Percentiles rank a stretch among this genome's conserved stretches.
phyloP scores from a whole-genome alignment of 164 flowering plant species.

The Vitis vinifera region DNA sequence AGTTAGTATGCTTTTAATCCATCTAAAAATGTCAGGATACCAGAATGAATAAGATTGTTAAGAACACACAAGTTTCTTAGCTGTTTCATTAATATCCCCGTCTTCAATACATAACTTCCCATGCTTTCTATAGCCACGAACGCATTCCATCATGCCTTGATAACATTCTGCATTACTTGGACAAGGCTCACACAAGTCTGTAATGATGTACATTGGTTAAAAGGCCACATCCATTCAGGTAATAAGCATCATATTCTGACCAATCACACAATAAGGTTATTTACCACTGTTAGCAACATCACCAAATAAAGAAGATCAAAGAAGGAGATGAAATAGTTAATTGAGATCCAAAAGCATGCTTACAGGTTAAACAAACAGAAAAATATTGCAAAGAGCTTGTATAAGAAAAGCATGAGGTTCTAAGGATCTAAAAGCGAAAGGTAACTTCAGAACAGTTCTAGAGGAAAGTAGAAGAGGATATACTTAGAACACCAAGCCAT shows the following conservation, averaged over 20 bases:
- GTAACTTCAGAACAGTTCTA: too few relatives aligned
- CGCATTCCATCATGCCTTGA: conserved; percentile 69
- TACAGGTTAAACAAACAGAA: too few relatives aligned
- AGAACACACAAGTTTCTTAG: conserved; percentile 68
- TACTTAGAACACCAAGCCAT: too few relatives aligned
- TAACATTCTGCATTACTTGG: conserved; percentile 73
- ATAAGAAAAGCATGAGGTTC: too few relatives aligned
- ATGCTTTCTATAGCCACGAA: conserved; percentile 60
- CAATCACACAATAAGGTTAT: not conserved
- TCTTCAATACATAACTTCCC: conserved; percentile 82
- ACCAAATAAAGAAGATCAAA: too few relatives aligned
- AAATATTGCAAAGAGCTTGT: too few relatives aligned
- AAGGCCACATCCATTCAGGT: not conserved
- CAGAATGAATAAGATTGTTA: conserved; percentile 12
- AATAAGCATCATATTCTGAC: conserved; percentile 5
- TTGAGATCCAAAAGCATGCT: too few relatives aligned
- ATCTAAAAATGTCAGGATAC: not conserved
- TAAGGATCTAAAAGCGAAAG: too few relatives aligned
- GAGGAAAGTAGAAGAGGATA: too few relatives aligned
- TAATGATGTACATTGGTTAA: conserved; percentile 14
- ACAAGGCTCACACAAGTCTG: conserved; percentile 88
- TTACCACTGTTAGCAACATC: too few relatives aligned
- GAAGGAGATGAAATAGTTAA: too few relatives aligned
- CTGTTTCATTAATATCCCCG: conserved; percentile 68
- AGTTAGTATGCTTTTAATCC: not conserved